A percentile compares a stretch with the other conserved stretches of the same genome.
Evolutionary conservation across 2,329 filamentous ascomycete genomes (phyloP).

Genomic region (Stachybotrys elegans): DNA sequence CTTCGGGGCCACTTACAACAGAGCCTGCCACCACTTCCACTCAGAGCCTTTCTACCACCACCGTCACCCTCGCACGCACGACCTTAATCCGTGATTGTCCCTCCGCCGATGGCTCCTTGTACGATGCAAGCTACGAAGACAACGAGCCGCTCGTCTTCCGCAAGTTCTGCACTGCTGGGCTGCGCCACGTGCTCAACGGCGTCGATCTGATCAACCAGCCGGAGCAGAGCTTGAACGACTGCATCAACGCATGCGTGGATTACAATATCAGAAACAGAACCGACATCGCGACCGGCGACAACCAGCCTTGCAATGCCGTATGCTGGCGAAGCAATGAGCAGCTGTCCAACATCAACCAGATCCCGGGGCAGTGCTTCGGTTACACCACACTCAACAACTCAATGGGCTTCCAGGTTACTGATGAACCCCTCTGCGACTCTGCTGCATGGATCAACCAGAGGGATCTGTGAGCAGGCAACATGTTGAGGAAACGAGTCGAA

Average conservation of each 20-base stretch:
- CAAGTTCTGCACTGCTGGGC: slow-evolving; percentile 7
- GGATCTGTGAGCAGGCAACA: background rate
- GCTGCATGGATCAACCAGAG: background rate
- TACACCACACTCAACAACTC: slow-evolving; percentile 5
- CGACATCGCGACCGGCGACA: slow-evolving; percentile 3
- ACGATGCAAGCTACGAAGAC: slow-evolving; percentile 1
- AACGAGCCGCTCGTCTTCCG: slow-evolving; percentile 6
- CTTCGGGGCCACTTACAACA: background rate
- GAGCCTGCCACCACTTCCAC: slow-evolving; percentile 3
- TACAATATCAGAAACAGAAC: slow-evolving; percentile 8
- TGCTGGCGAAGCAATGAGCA: slow-evolving; percentile 7
- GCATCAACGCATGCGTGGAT: slow-evolving; percentile 8
- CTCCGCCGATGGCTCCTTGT: slow-evolving; percentile 8
- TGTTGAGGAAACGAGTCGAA: background rate
- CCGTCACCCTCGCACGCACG: slow-evolving; percentile 1
- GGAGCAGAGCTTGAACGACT: slow-evolving; percentile 8
- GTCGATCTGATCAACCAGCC: slow-evolving; percentile 5
- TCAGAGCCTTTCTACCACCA: background rate
- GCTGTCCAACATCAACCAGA: slow-evolving; percentile 3
- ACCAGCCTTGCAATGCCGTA: slow-evolving; percentile 7
- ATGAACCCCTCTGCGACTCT: background rate
- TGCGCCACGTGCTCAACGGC: background rate
- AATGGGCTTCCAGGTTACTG: background rate
- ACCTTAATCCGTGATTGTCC: slow-evolving; percentile 9
- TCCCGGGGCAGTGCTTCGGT: slow-evolving; percentile 10